Base-by-base conservation (phyloP, 768 basidiomycete genomes). In the Hebeloma cylindrosporum region DNA sequence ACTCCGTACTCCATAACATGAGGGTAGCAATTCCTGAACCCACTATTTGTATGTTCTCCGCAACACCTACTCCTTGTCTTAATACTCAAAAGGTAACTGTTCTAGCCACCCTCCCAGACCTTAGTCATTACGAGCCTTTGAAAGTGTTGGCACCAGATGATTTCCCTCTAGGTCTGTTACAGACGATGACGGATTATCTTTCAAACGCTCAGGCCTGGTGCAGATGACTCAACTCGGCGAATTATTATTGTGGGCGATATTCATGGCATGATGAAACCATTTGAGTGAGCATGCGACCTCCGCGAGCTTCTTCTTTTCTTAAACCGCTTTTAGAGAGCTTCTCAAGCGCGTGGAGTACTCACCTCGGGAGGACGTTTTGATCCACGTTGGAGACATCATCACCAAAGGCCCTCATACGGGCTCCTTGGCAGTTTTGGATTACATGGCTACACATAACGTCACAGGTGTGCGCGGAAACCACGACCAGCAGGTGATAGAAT, bases 401-500 rank as follows among this genome's bases (percentile, higher is more conserved):
- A 71, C 86, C 16, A 94, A 88, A 63, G 86, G 83, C 4, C 61
- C 74, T 0, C 73, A 77, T 41, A 51, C 74, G 26, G 74, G 76
- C n/a, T 85, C 88, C 0, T 62, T 84, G 47, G 69, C 76, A 5
- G 73, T 87, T 14, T 66, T 95, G 7, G 63, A 70, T 5, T 89
- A 78, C 62, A 74, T 96, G 74, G 65, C 81, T 2, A 57, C 66
- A 7, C 61, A 84, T 55, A 77, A 80, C 39, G 71, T 91, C 31
- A 75, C 75, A 17, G 93, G 92, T 11, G 91, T 96, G 3, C 80
- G 94, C 22, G 94, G 95, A 0, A 98, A 98, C 61, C 91, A 97
- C 59, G 94, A 98, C 67, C 92, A 97, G 64, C 77, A 77, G 50
- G 80, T 93, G 32, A 75, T 97, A 33, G 88, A 95, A 66, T 96